These are phyloP conservation scores for Wallacemonas sp. DNA, from an alignment of 208 protist species.

Conservation along the genomic window DNA sequence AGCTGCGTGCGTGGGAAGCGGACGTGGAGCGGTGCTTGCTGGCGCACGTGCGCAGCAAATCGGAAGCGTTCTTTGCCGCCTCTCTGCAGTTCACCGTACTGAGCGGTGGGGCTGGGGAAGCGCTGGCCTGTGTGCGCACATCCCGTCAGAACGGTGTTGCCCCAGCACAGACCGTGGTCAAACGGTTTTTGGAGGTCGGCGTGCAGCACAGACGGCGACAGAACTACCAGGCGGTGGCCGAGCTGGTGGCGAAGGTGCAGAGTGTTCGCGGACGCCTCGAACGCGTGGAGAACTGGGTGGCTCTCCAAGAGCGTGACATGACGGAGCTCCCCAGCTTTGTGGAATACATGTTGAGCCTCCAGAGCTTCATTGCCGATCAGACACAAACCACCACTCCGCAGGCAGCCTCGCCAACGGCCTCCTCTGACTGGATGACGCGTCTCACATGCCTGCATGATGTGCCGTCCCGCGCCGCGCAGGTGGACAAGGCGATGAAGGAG, in stretches of 20 bases:
- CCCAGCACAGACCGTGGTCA: constrained; percentile 43
- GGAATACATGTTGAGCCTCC: constrained; percentile 33
- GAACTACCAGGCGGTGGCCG: constrained; percentile 44
- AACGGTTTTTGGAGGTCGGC: constrained; percentile 61
- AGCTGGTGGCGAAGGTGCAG: constrained; percentile 25
- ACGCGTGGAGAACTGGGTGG: constrained; percentile 78
- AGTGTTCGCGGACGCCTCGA: constrained; percentile 33
- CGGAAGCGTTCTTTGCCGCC: constrained; percentile 79
- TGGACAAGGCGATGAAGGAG: not conserved
- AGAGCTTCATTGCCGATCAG: constrained; percentile 24
- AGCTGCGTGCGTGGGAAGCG: constrained; percentile 70
- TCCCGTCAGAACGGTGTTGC: constrained; percentile 35
- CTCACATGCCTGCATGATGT: constrained; percentile 10
- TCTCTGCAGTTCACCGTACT: constrained; percentile 64
- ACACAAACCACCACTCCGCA: not conserved
- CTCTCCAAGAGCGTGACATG: constrained; percentile 83
- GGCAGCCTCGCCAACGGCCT: not conserved
- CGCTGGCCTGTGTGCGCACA: constrained; percentile 41
- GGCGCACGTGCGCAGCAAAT: constrained; percentile 79
- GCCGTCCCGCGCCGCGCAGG: not conserved
- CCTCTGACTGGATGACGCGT: not conserved
- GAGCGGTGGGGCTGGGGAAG: constrained; percentile 44
- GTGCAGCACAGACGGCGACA: constrained; percentile 59
- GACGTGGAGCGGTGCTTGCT: constrained; percentile 78
- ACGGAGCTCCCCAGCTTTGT: constrained; percentile 54